Conservation (phyloP, 768 basidiomycete genomes). For the Lentinula lateritia region DNA sequence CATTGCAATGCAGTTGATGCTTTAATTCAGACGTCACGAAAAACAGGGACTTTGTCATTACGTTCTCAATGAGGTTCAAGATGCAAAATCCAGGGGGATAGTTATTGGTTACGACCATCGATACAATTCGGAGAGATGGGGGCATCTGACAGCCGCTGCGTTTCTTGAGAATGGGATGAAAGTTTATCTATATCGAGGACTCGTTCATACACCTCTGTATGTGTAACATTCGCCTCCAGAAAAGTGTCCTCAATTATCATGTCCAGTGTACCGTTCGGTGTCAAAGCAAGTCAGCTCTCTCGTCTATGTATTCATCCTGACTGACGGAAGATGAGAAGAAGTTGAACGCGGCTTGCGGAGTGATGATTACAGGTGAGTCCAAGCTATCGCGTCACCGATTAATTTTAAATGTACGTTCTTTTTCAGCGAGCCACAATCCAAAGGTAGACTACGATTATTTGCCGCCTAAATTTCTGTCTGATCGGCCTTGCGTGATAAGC, state of each 20-base stretch:
- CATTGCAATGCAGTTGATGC: neutral
- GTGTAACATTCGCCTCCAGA: slow-evolving; percentile 12
- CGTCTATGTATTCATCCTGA: neutral
- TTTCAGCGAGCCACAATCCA: slow-evolving; percentile 78
- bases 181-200: slow-evolving; percentile 60
- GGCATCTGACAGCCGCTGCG: slow-evolving; percentile 62
- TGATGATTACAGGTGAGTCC: slow-evolving; percentile 80
- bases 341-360: slow-evolving; percentile 69
- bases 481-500: slow-evolving; percentile 27
- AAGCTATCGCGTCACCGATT: neutral
- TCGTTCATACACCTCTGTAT: slow-evolving; percentile 81
- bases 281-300: slow-evolving; percentile 18
- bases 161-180: slow-evolving; percentile 63
- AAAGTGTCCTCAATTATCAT: neutral
- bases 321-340: slow-evolving; percentile 24
- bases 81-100: slow-evolving; percentile 57
- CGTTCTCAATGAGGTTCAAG: slow-evolving; percentile 43
- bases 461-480: neutral
- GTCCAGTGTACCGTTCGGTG: slow-evolving; percentile 72
- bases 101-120: slow-evolving; percentile 88
- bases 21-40: neutral
- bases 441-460: slow-evolving; percentile 42
- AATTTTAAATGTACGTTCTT: slow-evolving; percentile 2
- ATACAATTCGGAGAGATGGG: slow-evolving; percentile 75
- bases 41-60: slow-evolving; percentile 74